Evolutionary conservation across 1,284 basidiomycete species (phyloP).

Genomic region (Sutorius eximius): DNA sequence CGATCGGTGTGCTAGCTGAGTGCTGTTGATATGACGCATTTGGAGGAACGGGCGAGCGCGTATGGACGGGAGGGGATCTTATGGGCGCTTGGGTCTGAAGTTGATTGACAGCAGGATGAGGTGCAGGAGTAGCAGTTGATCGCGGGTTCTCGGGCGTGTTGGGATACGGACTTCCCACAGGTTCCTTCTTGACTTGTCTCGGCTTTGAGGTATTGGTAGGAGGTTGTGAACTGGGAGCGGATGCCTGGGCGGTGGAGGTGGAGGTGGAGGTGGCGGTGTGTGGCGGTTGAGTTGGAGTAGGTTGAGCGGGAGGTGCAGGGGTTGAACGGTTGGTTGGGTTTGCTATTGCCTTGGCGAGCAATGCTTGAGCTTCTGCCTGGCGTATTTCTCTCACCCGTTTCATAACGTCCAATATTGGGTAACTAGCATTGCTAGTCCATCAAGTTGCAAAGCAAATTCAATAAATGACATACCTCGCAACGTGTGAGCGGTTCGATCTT

Average conservation of each 20-base stretch:
- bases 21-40: constrained; percentile 26
- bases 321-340: constrained; percentile 28
- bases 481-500: constrained; percentile 44
- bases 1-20: constrained; percentile 17
- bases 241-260: constrained; percentile 14
- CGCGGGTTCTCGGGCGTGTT: constrained; percentile 32
- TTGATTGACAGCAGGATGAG: constrained; percentile 35
- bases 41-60: constrained; percentile 29
- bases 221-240: constrained; percentile 23
- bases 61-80: constrained; percentile 31
- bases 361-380: constrained; percentile 25
- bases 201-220: constrained; percentile 24
- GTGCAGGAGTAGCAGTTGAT: constrained; percentile 31
- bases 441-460: constrained; percentile 2
- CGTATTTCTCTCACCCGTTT: constrained; percentile 36
- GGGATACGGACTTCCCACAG: constrained; percentile 25
- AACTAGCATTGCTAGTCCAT: constrained; percentile 38
- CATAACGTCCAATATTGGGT: constrained; percentile 52
- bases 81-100: constrained; percentile 30
- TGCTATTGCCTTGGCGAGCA: constrained; percentile 22
- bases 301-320: constrained; percentile 20
- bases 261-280: constrained; percentile 14
- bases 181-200: constrained; percentile 32
- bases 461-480: constrained; percentile 44
- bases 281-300: constrained; percentile 20